Evolutionary conservation across 352 stramenopile species (phyloP), one percentile per base, ranked within the genome.

Genomic region (Phytophthora constricta): DNA sequence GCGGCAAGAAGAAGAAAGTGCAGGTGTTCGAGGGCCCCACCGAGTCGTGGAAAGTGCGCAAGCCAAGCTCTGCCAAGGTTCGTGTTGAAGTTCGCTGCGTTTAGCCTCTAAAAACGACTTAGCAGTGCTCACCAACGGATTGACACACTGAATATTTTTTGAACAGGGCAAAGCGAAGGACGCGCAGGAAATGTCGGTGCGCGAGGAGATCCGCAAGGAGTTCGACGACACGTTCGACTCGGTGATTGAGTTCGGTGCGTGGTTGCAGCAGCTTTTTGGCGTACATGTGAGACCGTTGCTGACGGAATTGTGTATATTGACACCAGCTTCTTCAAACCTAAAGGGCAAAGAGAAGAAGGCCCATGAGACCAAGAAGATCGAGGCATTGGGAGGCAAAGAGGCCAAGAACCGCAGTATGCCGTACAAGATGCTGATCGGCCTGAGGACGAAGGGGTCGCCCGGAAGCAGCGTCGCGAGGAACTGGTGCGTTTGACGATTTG

Each of bases 271-370:
- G 54, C 2, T 28, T 22, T 19, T 26, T 20, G 2, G 37, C 39
- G 11, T 68, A 19, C 22, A 13, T 46, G 53, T 46, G 14, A 47
- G 19, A 48, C 22, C 42, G 26, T 56, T 14, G 45, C 16, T 47
- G 10, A 55, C 28, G 11, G 53, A 8, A 37, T 39, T 61, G 49
- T 10, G 22, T 49, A 22, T 46, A 20, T 31, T 33, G 45, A 22
- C 8, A 48, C 49, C 53, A 90, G 85, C 79, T 16, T 72, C 56
- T 14, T 67, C 76, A 7, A 89, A 76, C 27, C 51, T 92, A 11
- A 91, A 87, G 66, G 85, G 85, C 11, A 95, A 92, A 49, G 87
- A 95, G 55, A 93, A 92, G 74, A 92, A 91, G 52, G 66, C 76
- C 49, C 64, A 85, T 45, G 84, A 95, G 9, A 70, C 77, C n/a